phyloP scores from a whole-genome alignment of 1,139 yeast species.

The Candida neerlandica region DNA sequence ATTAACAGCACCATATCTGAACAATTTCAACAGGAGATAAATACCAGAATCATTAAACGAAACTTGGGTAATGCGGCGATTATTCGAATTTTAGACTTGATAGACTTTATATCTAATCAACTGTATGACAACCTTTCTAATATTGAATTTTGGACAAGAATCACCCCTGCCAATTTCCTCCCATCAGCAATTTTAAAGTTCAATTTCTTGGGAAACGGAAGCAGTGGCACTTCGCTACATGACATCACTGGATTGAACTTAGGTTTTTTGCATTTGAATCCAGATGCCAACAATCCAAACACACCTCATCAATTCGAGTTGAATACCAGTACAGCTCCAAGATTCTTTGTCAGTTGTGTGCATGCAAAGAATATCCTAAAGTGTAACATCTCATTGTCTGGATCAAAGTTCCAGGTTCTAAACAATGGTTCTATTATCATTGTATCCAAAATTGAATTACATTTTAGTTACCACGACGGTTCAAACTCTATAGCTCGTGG shows the following conservation, averaged over 20 bases:
- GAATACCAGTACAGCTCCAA: conserved; percentile 65
- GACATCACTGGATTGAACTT: conserved; percentile 14
- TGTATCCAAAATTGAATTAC: conserved; percentile 56
- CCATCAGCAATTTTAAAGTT: conserved; percentile 34
- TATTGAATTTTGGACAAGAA: conserved; percentile 42
- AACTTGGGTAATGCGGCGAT: conserved; percentile 51
- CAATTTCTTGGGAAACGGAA: not conserved
- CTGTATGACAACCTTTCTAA: conserved; percentile 29
- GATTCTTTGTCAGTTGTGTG: conserved; percentile 58
- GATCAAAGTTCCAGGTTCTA: conserved; percentile 66
- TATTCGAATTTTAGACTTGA: conserved; percentile 39
- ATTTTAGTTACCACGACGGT: conserved; percentile 67
- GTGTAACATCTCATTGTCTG: conserved; percentile 62
- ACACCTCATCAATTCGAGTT: conserved; percentile 60
- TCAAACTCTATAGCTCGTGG: conserved; percentile 66
- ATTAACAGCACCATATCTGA: conserved; percentile 3
- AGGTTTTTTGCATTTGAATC: conserved; percentile 10
- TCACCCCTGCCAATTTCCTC: conserved; percentile 37
- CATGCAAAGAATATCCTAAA: conserved; percentile 53
- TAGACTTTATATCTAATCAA: conserved; percentile 42
- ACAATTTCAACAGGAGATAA: conserved; percentile 33
- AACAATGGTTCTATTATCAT: conserved; percentile 67
- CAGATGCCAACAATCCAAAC: conserved; percentile 3
- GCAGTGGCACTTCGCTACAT: conserved; percentile 6
- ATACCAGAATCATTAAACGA: conserved; percentile 40